Evolutionary conservation across 257 asterid genomes (phyloP).

Genomic region (Apocynum venetum): DNA sequence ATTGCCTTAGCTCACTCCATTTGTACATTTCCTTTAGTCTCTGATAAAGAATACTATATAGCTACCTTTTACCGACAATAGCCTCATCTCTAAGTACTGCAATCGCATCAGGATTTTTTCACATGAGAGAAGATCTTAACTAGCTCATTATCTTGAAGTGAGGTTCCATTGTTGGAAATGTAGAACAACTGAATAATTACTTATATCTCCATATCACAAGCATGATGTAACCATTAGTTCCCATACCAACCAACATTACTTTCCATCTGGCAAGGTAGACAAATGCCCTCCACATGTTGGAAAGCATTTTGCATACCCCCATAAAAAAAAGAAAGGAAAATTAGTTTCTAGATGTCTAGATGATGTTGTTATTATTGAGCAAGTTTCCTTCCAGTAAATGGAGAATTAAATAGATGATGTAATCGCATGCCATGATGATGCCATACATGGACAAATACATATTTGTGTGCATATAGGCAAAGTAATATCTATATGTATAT

Average conservation of each 20-base stretch:
- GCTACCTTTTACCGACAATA: background rate
- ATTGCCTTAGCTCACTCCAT: background rate
- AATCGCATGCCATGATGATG: background rate
- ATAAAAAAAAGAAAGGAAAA: background rate
- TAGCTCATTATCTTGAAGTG: background rate
- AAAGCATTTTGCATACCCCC: background rate
- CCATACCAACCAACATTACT: background rate
- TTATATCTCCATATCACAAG: background rate
- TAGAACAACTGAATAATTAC: too few species aligned
- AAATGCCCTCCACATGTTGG: background rate
- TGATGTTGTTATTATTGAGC: too few species aligned
- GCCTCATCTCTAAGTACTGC: background rate
- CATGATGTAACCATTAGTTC: background rate
- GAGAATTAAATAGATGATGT: too few species aligned
- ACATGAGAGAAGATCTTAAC: background rate
- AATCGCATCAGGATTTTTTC: background rate
- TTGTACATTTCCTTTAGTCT: background rate
- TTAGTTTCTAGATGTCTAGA: too few species aligned
- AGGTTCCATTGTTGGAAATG: too few species aligned
- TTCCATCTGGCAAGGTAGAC: background rate
- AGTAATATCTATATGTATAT: background rate
- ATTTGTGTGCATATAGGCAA: background rate
- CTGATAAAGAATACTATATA: background rate
- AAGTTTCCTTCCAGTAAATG: too few species aligned
- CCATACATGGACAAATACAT: background rate